A percentile compares a stretch with the other conserved stretches of the same genome.
Evolutionary conservation across 2,329 filamentous ascomycete species (phyloP).

Genomic region (Colletotrichum sp.): DNA sequence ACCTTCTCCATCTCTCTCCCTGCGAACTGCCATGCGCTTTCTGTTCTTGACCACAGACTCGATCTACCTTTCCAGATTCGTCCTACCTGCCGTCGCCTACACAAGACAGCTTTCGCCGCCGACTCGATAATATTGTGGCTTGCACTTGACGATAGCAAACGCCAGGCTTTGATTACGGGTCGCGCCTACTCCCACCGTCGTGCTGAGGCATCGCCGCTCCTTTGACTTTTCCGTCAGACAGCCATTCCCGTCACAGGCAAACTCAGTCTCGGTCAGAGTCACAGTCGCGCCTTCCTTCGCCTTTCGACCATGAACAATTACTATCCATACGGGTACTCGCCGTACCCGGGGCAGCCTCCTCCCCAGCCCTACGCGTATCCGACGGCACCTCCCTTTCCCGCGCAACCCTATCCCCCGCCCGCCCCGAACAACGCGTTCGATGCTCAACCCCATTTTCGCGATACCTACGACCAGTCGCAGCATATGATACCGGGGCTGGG

Average conservation of each 20-base stretch:
- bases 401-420: constrained; percentile 1
- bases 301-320: constrained; percentile 39
- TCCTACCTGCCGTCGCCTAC: neutral
- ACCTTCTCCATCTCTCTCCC: neutral
- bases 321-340: constrained; percentile 40
- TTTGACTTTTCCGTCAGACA: neutral
- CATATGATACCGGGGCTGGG: constrained; percentile 30
- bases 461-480: constrained; percentile 23
- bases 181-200: neutral
- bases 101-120: neutral
- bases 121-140: neutral
- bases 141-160: neutral
- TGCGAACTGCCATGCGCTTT: constrained; percentile 13
- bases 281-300: neutral
- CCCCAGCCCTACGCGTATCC: constrained; percentile 14
- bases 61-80: neutral
- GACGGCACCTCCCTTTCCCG: neutral
- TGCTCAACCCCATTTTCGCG: neutral
- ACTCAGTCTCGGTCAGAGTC: neutral
- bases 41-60: neutral
- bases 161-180: neutral
- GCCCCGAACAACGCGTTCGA: neutral
- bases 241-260: neutral
- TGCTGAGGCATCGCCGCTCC: neutral
- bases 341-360: constrained; percentile 29